Evolutionary conservation across 2,329 filamentous ascomycete genomes (phyloP).

Genomic region (Teratosphaeriaceae sp.): DNA sequence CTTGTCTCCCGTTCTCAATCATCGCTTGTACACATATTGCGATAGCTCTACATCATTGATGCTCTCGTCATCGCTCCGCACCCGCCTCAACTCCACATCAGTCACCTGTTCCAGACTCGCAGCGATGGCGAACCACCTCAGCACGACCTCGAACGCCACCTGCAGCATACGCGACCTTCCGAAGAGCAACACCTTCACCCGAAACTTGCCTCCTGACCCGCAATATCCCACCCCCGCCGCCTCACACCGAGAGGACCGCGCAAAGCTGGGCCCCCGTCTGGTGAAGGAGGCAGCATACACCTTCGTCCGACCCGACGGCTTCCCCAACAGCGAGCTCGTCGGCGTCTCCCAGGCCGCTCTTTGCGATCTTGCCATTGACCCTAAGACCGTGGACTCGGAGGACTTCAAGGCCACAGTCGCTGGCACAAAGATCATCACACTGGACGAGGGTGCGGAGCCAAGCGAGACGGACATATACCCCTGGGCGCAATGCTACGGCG

Average conservation of each 20-base stretch:
- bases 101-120: conserved; percentile 26
- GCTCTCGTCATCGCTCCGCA: background rate
- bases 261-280: conserved; percentile 69
- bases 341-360: conserved; percentile 74
- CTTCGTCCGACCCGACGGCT: conserved; percentile 75
- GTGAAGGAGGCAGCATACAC: conserved; percentile 84
- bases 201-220: conserved; percentile 66
- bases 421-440: conserved; percentile 76
- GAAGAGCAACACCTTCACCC: conserved; percentile 60
- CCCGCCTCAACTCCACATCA: conserved; percentile 9
- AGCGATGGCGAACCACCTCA: conserved; percentile 40
- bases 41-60: too few relatives aligned
- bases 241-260: conserved; percentile 75
- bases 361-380: conserved; percentile 68
- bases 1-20: too few relatives aligned
- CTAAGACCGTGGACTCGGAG: conserved; percentile 60
- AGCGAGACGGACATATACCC: conserved; percentile 75
- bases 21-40: too few relatives aligned
- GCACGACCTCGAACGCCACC: conserved; percentile 18
- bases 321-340: conserved; percentile 69
- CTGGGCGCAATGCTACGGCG: conserved; percentile 98
- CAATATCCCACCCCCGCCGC: conserved; percentile 71
- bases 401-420: conserved; percentile 73
- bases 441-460: conserved; percentile 52
- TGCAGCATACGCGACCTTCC: conserved; percentile 47